Percentiles rank a stretch among this genome's conserved stretches.
These are phyloP conservation scores for Oehlia diaphana DNA, from an alignment of 192 early-diverging fungal genomes.

Conservation along the genomic window DNA sequence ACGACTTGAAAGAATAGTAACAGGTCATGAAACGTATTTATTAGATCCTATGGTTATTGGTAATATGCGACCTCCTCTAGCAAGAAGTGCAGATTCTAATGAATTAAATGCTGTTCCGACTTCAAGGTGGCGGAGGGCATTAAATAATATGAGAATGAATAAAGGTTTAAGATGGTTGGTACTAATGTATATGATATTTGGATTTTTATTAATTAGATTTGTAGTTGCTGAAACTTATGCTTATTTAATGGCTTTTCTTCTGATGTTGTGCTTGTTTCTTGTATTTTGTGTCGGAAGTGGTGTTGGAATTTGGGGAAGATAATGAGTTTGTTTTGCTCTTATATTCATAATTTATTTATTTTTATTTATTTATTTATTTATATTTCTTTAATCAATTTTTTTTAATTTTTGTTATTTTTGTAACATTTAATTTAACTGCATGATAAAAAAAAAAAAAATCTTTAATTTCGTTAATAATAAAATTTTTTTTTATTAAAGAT, in stretches of 20 bases:
- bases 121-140: background rate
- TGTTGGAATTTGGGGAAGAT: conserved; percentile 13
- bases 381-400: too few relatives aligned
- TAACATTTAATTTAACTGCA: too few relatives aligned
- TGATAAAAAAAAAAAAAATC: too few relatives aligned
- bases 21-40: background rate
- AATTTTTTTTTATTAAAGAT: too few relatives aligned
- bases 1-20: background rate
- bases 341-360: too few relatives aligned
- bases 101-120: background rate
- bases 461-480: too few relatives aligned
- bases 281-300: conserved; percentile 13
- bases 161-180: conserved; percentile 7
- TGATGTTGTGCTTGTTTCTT: conserved; percentile 7
- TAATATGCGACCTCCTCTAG: too few relatives aligned
- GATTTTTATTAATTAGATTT: conserved; percentile 15
- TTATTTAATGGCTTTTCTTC: conserved; percentile 8
- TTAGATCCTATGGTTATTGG: background rate
- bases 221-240: background rate
- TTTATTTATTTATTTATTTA: too few relatives aligned
- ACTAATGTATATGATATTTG: conserved; percentile 15
- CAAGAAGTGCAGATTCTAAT: background rate
- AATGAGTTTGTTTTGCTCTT: background rate
- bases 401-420: too few relatives aligned
- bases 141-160: conserved; percentile 6